Conservation (phyloP, 2,329 filamentous ascomycete genomes). For the Pseudogymnoascus sp. region DNA sequence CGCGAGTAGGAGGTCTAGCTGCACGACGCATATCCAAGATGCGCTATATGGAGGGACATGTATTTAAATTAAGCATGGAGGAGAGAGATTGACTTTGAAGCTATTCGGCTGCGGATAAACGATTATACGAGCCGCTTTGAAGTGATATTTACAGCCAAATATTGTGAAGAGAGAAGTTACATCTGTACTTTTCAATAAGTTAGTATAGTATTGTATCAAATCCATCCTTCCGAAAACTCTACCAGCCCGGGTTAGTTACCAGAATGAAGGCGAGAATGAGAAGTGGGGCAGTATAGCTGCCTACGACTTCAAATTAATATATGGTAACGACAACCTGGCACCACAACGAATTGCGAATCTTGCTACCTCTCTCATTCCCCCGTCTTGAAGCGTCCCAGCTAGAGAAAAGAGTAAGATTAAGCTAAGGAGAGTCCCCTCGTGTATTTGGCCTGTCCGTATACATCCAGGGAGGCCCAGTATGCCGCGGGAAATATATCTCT, state of each 20-base stretch:
- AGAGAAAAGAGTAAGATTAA: no score
- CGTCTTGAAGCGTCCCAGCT: no score
- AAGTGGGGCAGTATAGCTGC: background rate
- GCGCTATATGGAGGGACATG: background rate
- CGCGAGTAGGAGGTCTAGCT: constrained; percentile 20
- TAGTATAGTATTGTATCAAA: background rate
- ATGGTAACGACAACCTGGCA: background rate
- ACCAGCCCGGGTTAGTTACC: background rate
- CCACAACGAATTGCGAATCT: background rate
- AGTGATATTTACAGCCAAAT: background rate
- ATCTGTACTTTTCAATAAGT: background rate
- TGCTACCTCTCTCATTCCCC: no score
- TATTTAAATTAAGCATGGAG: background rate
- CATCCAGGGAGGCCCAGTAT: no score
- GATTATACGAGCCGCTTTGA: background rate
- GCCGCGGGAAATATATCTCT: no score
- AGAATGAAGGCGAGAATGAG: background rate
- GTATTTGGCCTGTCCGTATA: no score
- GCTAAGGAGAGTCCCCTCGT: no score
- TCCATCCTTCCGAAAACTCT: background rate
- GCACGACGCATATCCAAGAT: background rate
- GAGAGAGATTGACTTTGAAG: background rate
- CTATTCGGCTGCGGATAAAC: background rate
- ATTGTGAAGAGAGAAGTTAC: background rate
- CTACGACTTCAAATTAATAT: background rate